Evolutionary conservation across 164 flowering plant genomes (phyloP).

Genomic region (Dillenia suffruticosa): DNA sequence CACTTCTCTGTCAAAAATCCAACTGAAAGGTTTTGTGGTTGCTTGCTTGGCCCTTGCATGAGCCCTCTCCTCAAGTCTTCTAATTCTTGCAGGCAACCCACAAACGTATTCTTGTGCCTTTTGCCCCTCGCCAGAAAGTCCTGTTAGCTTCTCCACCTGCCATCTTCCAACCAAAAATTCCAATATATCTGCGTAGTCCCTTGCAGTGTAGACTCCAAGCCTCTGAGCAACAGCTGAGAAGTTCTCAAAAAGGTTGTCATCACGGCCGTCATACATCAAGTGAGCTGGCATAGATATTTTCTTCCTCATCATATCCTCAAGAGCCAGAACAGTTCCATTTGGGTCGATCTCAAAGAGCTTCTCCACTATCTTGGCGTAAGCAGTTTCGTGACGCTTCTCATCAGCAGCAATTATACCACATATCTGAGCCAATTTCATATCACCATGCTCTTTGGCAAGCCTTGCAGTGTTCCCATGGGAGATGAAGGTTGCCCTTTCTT

Average conservation of each 20-base stretch:
- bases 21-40: conserved; percentile 46
- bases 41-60: conserved; percentile 36
- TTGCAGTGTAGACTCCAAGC: conserved; percentile 59
- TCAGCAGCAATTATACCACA: conserved; percentile 79
- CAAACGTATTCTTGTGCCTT: conserved; percentile 69
- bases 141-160: conserved; percentile 53
- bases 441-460: conserved; percentile 62
- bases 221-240: conserved; percentile 68
- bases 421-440: conserved; percentile 60
- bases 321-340: conserved; percentile 49
- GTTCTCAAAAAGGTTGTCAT: conserved; percentile 48
- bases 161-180: conserved; percentile 69
- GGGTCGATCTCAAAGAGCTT: conserved; percentile 75
- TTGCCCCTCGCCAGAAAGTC: conserved; percentile 59
- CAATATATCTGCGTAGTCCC: conserved; percentile 62
- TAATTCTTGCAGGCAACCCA: conserved; percentile 46
- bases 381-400: conserved; percentile 75
- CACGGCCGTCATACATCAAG: conserved; percentile 51
- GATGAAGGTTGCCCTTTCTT: conserved; percentile 72
- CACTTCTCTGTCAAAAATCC: conserved; percentile 59
- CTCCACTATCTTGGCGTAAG: conserved; percentile 58
- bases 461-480: conserved; percentile 79
- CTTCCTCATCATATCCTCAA: conserved; percentile 65
- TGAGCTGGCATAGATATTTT: conserved; percentile 63
- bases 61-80: conserved; percentile 49